Conservation (phyloP, 2,329 filamentous ascomycete genomes). For the Helotiales sp. region DNA sequence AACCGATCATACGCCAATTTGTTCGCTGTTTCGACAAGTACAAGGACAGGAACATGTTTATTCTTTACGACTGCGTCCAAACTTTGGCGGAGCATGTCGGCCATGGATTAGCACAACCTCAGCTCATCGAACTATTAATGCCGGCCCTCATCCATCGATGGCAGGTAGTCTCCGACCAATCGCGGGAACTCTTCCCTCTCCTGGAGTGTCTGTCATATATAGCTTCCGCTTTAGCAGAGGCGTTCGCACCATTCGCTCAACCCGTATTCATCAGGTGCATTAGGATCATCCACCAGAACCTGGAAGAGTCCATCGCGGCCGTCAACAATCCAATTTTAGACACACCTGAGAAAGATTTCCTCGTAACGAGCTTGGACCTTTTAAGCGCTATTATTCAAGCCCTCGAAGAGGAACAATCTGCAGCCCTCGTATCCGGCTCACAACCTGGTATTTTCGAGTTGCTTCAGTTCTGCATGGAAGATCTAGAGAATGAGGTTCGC, state of each 20-base stretch:
- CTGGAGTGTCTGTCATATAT: slow-evolving; percentile 97
- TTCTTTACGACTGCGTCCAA: slow-evolving; percentile 97
- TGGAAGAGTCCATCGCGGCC: slow-evolving; percentile 76
- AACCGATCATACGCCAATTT: slow-evolving; percentile 88
- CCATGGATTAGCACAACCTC: slow-evolving; percentile 73
- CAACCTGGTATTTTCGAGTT: slow-evolving; percentile 89
- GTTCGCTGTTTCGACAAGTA: slow-evolving; percentile 91
- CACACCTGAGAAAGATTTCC: slow-evolving; percentile 90
- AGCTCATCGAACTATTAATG: slow-evolving; percentile 86
- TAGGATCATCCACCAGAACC: slow-evolving; percentile 86
- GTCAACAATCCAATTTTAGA: slow-evolving; percentile 68
- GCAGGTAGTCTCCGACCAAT: slow-evolving; percentile 83
- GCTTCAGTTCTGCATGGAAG: slow-evolving; percentile 88
- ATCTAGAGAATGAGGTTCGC: slow-evolving; percentile 85
- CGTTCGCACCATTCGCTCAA: slow-evolving; percentile 81
- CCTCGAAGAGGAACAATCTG: slow-evolving; percentile 70
- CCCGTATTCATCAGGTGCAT: slow-evolving; percentile 88
- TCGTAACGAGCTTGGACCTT: slow-evolving; percentile 92
- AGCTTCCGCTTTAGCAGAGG: slow-evolving; percentile 77
- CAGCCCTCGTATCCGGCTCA: slow-evolving; percentile 72
- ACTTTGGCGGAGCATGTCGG: slow-evolving; percentile 92
- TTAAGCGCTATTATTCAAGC: slow-evolving; percentile 93
- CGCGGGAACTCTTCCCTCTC: slow-evolving; percentile 88
- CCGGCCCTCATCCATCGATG: slow-evolving; percentile 87
- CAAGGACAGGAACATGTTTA: slow-evolving; percentile 99